Base-by-base conservation (phyloP, 108 stramenopile species). In the Cylindrotheca fusiformis region DNA sequence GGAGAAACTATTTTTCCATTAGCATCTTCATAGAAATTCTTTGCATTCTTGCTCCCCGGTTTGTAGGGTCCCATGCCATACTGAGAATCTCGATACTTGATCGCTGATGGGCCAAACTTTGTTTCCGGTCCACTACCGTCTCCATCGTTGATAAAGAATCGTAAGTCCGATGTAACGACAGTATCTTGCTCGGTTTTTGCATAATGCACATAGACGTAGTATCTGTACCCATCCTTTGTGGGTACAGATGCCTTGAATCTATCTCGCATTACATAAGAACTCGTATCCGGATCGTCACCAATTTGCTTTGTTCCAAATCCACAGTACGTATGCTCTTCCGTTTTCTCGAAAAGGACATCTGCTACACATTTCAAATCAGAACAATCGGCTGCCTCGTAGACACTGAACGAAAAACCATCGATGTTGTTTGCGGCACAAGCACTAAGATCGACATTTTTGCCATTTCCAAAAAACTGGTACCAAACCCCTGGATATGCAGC, bases 381-480 rank as follows among this genome's bases (percentile, higher is more conserved):
- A 33, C 72, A 74, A 21, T 52, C 8, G 21, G 29, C 60, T 26
- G 60, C 72, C 44, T 74, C 26, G 60, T 74, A 74, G 19, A 67
- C 65, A 28, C 49, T 58, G 29, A 74, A 52, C 14, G 32, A 59
- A 26, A 66, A 66, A 0, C 72, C 72, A 36, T 74, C 72, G 19
- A 61, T 55, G 48, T 74, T 74, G 52, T 31, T 52, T 30, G 25
- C 31, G 32, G 58, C 59, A 26, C 72, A 74, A 17, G 65, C 65
- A 54, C 28, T 50, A 8, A 74, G n/a, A 19, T 63, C 45, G 19
- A 74, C 65, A 12, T 49, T 21, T 3, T 46, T 46, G 10, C 72
- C 72, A 10, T 63, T 74, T 19, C 72, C 72, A 32, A 74, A 52
- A 44, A 74, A 59, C 52, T 74, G 72, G 33, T 58, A 74, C 72